A percentile compares a stretch with the other conserved stretches of the same genome.
Conservation (phyloP, 345 rosid species). For the Dipteronia sinensis region DNA sequence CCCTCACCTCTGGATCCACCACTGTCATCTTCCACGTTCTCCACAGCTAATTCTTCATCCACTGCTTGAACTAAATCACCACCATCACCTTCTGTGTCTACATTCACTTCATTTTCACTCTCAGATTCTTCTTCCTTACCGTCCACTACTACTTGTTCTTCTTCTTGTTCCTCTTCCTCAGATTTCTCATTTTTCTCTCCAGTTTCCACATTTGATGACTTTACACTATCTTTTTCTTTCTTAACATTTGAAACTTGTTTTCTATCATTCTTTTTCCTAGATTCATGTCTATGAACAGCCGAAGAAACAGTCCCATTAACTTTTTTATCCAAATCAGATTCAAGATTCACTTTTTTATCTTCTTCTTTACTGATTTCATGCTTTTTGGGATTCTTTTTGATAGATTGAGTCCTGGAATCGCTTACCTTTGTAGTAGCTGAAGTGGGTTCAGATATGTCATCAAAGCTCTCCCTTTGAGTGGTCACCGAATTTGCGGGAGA, state of each 20-base stretch:
- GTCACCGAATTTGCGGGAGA: slow-evolving; percentile 65
- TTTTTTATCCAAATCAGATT: slow-evolving; percentile 37
- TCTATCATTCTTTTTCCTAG: slow-evolving; percentile 41
- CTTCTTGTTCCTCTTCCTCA: slow-evolving; percentile 48
- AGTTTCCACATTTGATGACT: slow-evolving; percentile 41
- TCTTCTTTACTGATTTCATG: slow-evolving; percentile 33
- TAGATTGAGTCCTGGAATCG: slow-evolving; percentile 16
- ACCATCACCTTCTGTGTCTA: slow-evolving; percentile 40
- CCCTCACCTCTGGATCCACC: slow-evolving; percentile 27
- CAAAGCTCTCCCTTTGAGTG: slow-evolving; percentile 79
- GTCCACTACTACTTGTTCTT: slow-evolving; percentile 44
- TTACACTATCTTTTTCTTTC: slow-evolving; percentile 33
- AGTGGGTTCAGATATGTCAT: slow-evolving; percentile 81
- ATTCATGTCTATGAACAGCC: slow-evolving; percentile 43
- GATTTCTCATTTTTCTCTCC: slow-evolving; percentile 46
- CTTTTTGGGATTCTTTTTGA: slow-evolving; percentile 28
- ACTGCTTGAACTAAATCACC: slow-evolving; percentile 43
- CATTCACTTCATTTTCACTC: slow-evolving; percentile 48
- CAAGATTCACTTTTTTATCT: slow-evolving; percentile 32
- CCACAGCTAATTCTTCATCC: slow-evolving; percentile 57
- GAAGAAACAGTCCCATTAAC: slow-evolving; percentile 40
- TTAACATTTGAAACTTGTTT: slow-evolving; percentile 40
- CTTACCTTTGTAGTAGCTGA: slow-evolving; percentile 42
- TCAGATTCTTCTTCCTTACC: slow-evolving; percentile 52
- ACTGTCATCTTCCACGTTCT: slow-evolving; percentile 45